These are phyloP conservation scores for Posidonia australis DNA, from an alignment of 106 monocot species.

Conservation along the genomic window DNA sequence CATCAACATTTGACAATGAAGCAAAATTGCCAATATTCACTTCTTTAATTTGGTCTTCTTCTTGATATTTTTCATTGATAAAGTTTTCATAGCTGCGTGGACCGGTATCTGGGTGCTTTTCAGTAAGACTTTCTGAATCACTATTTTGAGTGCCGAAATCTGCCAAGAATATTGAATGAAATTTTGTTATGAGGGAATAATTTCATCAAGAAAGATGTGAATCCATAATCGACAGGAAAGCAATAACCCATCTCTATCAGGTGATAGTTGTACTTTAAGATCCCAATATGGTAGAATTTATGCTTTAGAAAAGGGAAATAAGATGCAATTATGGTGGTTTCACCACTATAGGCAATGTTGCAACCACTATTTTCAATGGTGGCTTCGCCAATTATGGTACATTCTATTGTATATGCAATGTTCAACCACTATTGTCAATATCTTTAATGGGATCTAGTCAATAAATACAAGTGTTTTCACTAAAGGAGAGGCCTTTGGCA, in stretches of 20 bases:
- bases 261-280: too few relatives aligned
- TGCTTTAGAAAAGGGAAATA: neutral
- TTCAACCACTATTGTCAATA: too few relatives aligned
- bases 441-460: too few relatives aligned
- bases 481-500: too few relatives aligned
- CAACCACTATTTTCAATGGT: too few relatives aligned
- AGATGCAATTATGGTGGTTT: neutral
- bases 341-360: neutral
- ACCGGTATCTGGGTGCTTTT: neutral
- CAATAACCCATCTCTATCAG: too few relatives aligned
- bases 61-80: neutral
- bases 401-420: too few relatives aligned
- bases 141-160: conserved; percentile 3
- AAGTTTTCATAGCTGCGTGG: neutral
- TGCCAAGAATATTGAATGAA: neutral
- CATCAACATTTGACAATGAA: neutral
- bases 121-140: neutral
- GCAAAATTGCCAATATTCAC: neutral
- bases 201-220: too few relatives aligned
- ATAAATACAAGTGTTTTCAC: too few relatives aligned
- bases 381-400: neutral
- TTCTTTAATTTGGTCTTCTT: neutral
- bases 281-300: too few relatives aligned
- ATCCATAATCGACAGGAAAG: neutral
- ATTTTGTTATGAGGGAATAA: neutral